phyloP scores from a whole-genome alignment of 1,284 basidiomycete species.

The Tremellales sp. region DNA sequence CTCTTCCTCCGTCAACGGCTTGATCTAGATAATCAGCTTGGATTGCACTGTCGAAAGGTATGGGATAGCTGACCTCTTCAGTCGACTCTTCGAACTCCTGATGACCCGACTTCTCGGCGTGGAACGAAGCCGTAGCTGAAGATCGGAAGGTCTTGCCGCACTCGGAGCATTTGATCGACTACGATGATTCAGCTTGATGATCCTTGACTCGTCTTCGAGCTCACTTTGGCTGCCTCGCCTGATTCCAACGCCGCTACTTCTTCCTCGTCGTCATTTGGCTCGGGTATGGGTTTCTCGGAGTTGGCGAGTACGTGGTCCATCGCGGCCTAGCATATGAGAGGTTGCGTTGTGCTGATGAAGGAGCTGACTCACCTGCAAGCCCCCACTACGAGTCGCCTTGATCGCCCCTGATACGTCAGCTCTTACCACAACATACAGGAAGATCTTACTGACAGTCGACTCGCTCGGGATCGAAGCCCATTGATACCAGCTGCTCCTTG shows the following conservation, averaged over 20 bases:
- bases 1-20: slow-evolving; percentile 89
- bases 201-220: slow-evolving; percentile 7
- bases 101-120: slow-evolving; percentile 93
- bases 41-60: not conserved
- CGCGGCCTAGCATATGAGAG: slow-evolving; percentile 59
- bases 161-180: slow-evolving; percentile 49
- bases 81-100: slow-evolving; percentile 92
- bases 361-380: slow-evolving; percentile 52
- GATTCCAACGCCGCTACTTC: slow-evolving; percentile 47
- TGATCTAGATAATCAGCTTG: slow-evolving; percentile 29
- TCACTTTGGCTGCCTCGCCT: slow-evolving; percentile 32
- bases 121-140: slow-evolving; percentile 83
- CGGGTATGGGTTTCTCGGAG: slow-evolving; percentile 66
- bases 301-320: slow-evolving; percentile 83
- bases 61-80: slow-evolving; percentile 64
- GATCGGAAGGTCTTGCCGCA: slow-evolving; percentile 86
- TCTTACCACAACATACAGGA: not conserved
- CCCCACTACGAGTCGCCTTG: slow-evolving; percentile 69
- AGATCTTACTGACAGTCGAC: slow-evolving; percentile 65
- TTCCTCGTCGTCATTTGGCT: slow-evolving; percentile 56
- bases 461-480: slow-evolving; percentile 79
- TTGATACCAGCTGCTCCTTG: slow-evolving; percentile 71
- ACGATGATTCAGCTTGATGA: not conserved
- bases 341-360: not conserved
- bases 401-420: slow-evolving; percentile 63